A percentile compares a stretch with the other conserved stretches of the same genome.
These are phyloP conservation scores for Fusarium devonianum DNA, from an alignment of 2,329 filamentous ascomycete species.

Conservation along the genomic window DNA sequence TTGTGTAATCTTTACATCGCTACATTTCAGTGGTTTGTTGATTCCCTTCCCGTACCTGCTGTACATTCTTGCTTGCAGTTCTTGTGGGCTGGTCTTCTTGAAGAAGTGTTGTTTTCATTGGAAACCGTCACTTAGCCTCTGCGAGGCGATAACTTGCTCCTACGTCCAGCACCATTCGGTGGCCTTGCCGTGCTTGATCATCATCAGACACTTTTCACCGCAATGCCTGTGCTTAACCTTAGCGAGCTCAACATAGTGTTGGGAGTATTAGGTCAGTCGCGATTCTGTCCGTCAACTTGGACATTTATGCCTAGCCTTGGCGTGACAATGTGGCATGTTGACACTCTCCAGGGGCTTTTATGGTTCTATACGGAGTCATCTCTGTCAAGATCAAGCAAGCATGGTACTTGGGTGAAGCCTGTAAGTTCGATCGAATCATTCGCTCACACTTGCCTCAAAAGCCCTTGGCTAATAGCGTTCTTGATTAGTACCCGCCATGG, in stretches of 20 bases:
- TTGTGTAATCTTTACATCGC: neutral
- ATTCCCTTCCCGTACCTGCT: neutral
- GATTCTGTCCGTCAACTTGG: neutral
- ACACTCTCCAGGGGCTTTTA: slow-evolving; percentile 52
- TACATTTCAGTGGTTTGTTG: neutral
- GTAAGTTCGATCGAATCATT: slow-evolving; percentile 51
- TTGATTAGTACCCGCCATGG: slow-evolving; percentile 59
- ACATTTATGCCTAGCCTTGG: slow-evolving; percentile 9
- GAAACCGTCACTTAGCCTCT: neutral
- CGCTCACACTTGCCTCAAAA: too few relatives aligned
- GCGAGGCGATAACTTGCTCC: neutral
- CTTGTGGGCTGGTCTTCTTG: too few relatives aligned
- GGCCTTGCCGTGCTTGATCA: too few relatives aligned
- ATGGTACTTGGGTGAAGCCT: slow-evolving; percentile 63
- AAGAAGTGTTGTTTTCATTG: too few relatives aligned
- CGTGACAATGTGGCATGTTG: slow-evolving; percentile 17
- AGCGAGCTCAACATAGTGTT: slow-evolving; percentile 62
- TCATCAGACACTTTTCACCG: neutral
- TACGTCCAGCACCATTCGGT: too few relatives aligned
- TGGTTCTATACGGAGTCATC: slow-evolving; percentile 56
- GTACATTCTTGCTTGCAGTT: neutral
- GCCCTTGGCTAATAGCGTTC: neutral
- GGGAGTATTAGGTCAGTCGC: slow-evolving; percentile 51
- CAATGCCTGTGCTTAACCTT: slow-evolving; percentile 49
- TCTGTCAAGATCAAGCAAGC: slow-evolving; percentile 60